Evolutionary conservation across 805 yeast genomes (phyloP).

Genomic region (Saccharomyces mikatae): DNA sequence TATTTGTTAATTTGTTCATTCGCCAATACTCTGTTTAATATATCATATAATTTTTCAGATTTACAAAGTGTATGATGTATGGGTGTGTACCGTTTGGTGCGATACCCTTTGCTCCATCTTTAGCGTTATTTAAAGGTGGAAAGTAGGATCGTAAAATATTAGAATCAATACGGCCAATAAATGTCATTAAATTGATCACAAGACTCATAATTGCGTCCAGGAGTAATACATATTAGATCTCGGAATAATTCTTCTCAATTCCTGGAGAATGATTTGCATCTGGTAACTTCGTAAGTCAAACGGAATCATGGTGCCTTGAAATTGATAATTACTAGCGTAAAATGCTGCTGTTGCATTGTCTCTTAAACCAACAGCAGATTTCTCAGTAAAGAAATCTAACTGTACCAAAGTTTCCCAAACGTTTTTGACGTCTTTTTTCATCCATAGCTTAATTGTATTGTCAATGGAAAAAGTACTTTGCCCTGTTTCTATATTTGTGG

Average conservation of each 20-base stretch:
- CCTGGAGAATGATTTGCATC: constrained; percentile 45
- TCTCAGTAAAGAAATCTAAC: constrained; percentile 46
- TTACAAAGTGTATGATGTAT: background rate
- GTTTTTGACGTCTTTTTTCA: constrained; percentile 48
- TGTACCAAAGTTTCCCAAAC: constrained; percentile 68
- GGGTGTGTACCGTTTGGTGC: background rate
- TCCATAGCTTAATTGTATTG: constrained; percentile 46
- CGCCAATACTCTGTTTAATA: background rate
- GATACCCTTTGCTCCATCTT: background rate
- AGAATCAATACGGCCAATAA: background rate
- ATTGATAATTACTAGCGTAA: constrained; percentile 35
- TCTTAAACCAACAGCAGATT: constrained; percentile 35
- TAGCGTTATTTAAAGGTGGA: background rate
- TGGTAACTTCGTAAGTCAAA: constrained; percentile 43
- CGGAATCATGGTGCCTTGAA: constrained; percentile 29
- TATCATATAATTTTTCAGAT: background rate
- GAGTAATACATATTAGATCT: constrained; percentile 25
- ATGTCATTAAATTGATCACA: background rate
- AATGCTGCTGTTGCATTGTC: constrained; percentile 34
- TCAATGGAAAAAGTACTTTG: constrained; percentile 30
- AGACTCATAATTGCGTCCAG: constrained; percentile 27
- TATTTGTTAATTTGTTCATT: background rate
- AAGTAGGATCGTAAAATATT: background rate
- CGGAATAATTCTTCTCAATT: constrained; percentile 33
- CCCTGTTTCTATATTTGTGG: constrained; percentile 19